Conservation (phyloP, 441 rosid species). For the Gossypium armourianum region DNA sequence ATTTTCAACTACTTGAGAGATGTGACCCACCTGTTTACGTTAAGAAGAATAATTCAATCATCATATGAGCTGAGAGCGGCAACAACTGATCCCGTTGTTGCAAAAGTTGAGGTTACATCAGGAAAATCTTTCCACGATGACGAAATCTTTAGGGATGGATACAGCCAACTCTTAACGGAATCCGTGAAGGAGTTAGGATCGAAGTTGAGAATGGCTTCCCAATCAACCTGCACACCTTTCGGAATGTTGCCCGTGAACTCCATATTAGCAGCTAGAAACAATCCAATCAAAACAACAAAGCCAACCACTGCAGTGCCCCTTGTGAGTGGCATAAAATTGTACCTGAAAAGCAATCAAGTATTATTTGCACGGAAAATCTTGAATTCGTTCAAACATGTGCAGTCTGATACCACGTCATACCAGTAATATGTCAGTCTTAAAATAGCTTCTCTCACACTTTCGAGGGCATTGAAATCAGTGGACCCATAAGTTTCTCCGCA, state of each 20-base stretch:
- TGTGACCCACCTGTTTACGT: slow-evolving; percentile 26
- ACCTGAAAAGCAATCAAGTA: slow-evolving; percentile 37
- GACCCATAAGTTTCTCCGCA: slow-evolving; percentile 72
- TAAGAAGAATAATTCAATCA: slow-evolving; percentile 29
- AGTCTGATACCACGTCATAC: slow-evolving; percentile 28
- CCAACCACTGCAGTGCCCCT: slow-evolving; percentile 92
- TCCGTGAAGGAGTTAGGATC: slow-evolving; percentile 49
- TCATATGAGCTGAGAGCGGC: slow-evolving; percentile 67
- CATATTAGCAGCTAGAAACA: slow-evolving; percentile 86
- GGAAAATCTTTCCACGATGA: slow-evolving; percentile 81
- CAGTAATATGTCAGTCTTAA: slow-evolving; percentile 91
- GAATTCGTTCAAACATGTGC: slow-evolving; percentile 2
- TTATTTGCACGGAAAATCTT: slow-evolving; percentile 1
- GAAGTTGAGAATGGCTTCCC: slow-evolving; percentile 82
- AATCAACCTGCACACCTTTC: slow-evolving; percentile 68
- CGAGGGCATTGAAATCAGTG: slow-evolving; percentile 48
- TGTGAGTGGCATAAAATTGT: slow-evolving; percentile 91
- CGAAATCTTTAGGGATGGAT: slow-evolving; percentile 55
- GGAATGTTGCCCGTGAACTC: slow-evolving; percentile 68
- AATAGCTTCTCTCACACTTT: slow-evolving; percentile 62
- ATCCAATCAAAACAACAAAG: slow-evolving; percentile 63
- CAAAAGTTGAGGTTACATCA: slow-evolving; percentile 58
- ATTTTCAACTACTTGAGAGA: not conserved
- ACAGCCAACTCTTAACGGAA: slow-evolving; percentile 68
- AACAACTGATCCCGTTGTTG: slow-evolving; percentile 72